These are phyloP conservation scores for Alternaria solani DNA, from an alignment of 2,329 filamentous ascomycete genomes.

Conservation along the genomic window DNA sequence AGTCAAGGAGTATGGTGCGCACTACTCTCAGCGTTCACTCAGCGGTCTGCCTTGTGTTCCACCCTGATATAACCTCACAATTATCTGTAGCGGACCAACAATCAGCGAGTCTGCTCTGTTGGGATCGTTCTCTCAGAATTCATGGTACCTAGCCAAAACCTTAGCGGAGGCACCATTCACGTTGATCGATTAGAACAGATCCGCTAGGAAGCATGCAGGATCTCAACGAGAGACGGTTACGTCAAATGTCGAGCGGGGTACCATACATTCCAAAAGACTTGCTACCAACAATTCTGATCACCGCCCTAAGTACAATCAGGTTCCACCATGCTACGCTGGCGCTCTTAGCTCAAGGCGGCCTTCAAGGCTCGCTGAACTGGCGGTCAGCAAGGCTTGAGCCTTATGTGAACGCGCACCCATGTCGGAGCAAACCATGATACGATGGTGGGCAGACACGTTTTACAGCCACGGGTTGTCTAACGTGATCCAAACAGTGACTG, in stretches of 20 bases:
- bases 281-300: background rate
- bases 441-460: background rate
- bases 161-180: background rate
- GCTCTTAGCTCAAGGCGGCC: background rate
- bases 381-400: background rate
- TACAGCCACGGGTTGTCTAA: background rate
- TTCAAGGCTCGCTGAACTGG: background rate
- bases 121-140: background rate
- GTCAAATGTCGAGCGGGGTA: background rate
- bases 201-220: background rate
- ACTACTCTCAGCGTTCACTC: background rate
- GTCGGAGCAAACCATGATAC: background rate
- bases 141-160: background rate
- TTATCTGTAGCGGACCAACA: background rate
- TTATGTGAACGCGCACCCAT: background rate
- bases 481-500: background rate
- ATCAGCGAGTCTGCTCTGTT: background rate
- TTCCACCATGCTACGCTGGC: background rate
- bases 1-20: background rate
- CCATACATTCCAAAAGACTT: too few relatives aligned
- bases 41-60: background rate
- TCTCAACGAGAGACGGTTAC: background rate
- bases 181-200: background rate
- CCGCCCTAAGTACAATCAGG: background rate
- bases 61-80: background rate